Evolutionary conservation across 371 early-diverging fungal genomes (phyloP), one percentile per base, ranked within the genome.

Genomic region (Globomyces sp.): DNA sequence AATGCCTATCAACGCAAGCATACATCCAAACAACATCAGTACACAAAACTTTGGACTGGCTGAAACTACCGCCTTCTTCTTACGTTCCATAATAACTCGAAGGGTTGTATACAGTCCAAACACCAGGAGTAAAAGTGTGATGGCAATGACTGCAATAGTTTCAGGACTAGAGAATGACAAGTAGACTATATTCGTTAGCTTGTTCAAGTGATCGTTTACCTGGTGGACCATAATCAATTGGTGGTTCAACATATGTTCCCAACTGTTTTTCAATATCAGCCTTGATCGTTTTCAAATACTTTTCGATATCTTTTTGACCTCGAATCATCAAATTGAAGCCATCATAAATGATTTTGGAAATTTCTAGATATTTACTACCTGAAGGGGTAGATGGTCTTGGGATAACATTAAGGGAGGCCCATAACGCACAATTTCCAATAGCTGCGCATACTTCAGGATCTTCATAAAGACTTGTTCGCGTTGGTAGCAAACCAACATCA

Each of bases 361-460:
- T 53, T 4, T 44, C 45, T 13, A 65, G 64, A 53, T 72, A 72
- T 43, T 60, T 34, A 37, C 40, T 58, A 4, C 52, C 11, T 39
- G 48, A 37, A 5, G 37, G 41, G 3, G 68, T 43, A 2, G 73
- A 62, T 5, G 73, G 73, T 36, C 73, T 49, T 1, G 67, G 52
- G 36, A 48, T 62, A 1, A 70, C 67, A 34, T 53, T 10, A 4
- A 72, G 57, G 11, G 11, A 24, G 0, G 34, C 58, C 24, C 42
- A 63, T 6, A 72, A 39, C 10, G 10, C 24, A 46, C 73, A 72
- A 46, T 66, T n/a, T 9, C 3, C 24, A 24, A 65, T 43, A 47
- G 9, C 10, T 5, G 47, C 39, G 64, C 73, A 72, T n/a, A 69
- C 36, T 8, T 9, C 70, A 4, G 73, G 63, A 44, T 72, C 73